phyloP scores from a whole-genome alignment of 768 basidiomycete genomes.

The Boletus vinaceobasis region DNA sequence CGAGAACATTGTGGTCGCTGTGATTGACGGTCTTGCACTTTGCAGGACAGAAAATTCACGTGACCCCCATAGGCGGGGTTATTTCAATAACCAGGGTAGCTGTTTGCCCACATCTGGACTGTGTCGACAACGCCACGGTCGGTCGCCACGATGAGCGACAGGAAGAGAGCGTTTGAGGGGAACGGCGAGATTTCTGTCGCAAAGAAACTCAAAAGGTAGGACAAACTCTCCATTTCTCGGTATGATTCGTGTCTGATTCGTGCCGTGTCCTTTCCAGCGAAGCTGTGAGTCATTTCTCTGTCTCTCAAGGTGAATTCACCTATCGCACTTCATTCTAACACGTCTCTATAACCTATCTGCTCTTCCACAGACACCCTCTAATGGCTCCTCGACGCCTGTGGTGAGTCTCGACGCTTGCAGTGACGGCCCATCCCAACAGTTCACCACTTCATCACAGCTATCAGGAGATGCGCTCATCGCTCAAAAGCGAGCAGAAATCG shows the following conservation, averaged over 20 bases:
- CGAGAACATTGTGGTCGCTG: constrained; percentile 18
- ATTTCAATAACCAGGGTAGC: background rate
- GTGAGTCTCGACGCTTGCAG: constrained; percentile 37
- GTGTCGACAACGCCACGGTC: constrained; percentile 2
- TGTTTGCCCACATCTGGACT: background rate
- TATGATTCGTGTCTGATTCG: constrained; percentile 1
- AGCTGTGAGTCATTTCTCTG: constrained; percentile 53
- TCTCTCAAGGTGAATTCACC: constrained; percentile 70
- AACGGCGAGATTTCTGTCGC: constrained; percentile 43
- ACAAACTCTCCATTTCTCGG: constrained; percentile 15
- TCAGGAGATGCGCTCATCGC: constrained; percentile 68
- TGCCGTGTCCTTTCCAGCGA: constrained; percentile 44
- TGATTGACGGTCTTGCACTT: background rate
- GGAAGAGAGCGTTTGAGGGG: constrained; percentile 59
- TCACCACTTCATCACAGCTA: constrained; percentile 30
- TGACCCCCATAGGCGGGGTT: constrained; percentile 23
- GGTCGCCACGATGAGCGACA: constrained; percentile 55
- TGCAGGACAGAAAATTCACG: background rate
- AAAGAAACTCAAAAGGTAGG: constrained; percentile 69
- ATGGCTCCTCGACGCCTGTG: constrained; percentile 41
- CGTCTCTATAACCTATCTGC: constrained; percentile 63
- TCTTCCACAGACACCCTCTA: constrained; percentile 46
- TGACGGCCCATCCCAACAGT: background rate
- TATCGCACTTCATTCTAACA: constrained; percentile 51
- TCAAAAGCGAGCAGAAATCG: constrained; percentile 79